phyloP scores from a whole-genome alignment of 176 grass and related monocot species.

The Tillandsia leiboldiana region DNA sequence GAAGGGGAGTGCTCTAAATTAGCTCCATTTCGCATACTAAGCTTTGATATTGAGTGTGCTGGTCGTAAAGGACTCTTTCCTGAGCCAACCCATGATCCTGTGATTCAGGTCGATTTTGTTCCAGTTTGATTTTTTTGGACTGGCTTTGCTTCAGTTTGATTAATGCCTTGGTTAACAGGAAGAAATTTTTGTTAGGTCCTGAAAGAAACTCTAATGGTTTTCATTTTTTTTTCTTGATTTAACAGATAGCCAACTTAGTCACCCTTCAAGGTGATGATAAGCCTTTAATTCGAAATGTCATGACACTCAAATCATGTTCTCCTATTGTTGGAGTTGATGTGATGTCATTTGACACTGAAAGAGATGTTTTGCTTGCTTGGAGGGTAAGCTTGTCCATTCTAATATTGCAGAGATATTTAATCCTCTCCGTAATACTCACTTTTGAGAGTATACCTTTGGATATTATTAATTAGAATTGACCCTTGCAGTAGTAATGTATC shows the following conservation, averaged over 20 bases:
- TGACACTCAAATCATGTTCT: conserved; percentile 94
- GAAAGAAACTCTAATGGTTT: no score
- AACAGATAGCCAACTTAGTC: conserved; percentile 89
- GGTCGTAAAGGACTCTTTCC: conserved; percentile 96
- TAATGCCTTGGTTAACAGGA: no score
- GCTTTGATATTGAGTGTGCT: conserved; percentile 98
- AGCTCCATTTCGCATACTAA: conserved; percentile 90
- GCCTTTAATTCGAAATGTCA: conserved; percentile 80
- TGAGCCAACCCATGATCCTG: conserved; percentile 95
- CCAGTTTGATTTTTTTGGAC: background rate
- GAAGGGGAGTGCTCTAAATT: conserved; percentile 92
- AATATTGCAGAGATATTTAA: no score
- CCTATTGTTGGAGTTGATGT: conserved; percentile 93
- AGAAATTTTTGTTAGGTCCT: no score
- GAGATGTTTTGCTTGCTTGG: conserved; percentile 86
- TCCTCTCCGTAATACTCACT: no score
- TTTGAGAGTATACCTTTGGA: no score
- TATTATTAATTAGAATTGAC: no score
- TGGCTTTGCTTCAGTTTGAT: no score
- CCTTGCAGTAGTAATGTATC: no score
- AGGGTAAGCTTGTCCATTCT: conserved; percentile 40
- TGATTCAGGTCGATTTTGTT: conserved; percentile 82
- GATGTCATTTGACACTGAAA: conserved; percentile 88
- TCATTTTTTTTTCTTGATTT: conserved; percentile 21
- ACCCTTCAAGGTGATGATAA: conserved; percentile 85